Evolutionary conservation across 495 filamentous ascomycete species (phyloP).

Genomic region (Parathielavia hyrcaniae): DNA sequence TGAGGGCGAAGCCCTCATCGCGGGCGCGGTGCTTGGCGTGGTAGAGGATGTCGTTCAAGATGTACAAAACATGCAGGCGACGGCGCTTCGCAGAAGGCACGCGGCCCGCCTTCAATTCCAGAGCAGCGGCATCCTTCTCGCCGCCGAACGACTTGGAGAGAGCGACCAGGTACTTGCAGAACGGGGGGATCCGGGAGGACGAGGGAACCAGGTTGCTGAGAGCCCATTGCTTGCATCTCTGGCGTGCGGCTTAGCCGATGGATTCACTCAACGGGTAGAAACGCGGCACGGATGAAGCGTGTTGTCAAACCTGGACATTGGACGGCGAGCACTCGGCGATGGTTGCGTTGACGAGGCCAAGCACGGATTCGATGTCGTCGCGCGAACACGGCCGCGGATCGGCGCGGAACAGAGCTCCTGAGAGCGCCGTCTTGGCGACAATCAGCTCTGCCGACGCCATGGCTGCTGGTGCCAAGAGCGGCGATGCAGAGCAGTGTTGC

Average conservation of each 20-base stretch:
- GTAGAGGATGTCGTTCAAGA: slow-evolving; percentile 78
- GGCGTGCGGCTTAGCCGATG: slow-evolving; percentile 49
- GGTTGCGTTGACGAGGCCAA: slow-evolving; percentile 58
- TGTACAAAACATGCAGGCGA: slow-evolving; percentile 72
- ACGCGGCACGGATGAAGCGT: slow-evolving; percentile 50
- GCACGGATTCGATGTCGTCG: slow-evolving; percentile 67
- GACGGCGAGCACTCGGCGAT: slow-evolving; percentile 67
- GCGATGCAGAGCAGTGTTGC: background rate
- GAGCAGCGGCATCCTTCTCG: slow-evolving; percentile 9
- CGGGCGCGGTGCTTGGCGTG: slow-evolving; percentile 60
- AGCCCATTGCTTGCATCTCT: slow-evolving; percentile 88
- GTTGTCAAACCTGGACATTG: slow-evolving; percentile 93
- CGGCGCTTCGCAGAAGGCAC: slow-evolving; percentile 59
- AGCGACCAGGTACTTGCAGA: slow-evolving; percentile 72
- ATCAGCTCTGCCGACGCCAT: slow-evolving; percentile 74
- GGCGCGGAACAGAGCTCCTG: slow-evolving; percentile 65
- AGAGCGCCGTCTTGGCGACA: slow-evolving; percentile 75
- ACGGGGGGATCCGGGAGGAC: slow-evolving; percentile 54
- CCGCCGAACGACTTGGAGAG: slow-evolving; percentile 54
- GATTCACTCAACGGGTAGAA: slow-evolving; percentile 33
- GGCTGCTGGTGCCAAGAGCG: background rate
- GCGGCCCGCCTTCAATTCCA: slow-evolving; percentile 25
- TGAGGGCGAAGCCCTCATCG: slow-evolving; percentile 51
- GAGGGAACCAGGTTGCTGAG: slow-evolving; percentile 65
- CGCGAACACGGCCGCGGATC: slow-evolving; percentile 65